Base-by-base conservation (phyloP, 495 filamentous ascomycete species). In the Penicillium canariense region DNA sequence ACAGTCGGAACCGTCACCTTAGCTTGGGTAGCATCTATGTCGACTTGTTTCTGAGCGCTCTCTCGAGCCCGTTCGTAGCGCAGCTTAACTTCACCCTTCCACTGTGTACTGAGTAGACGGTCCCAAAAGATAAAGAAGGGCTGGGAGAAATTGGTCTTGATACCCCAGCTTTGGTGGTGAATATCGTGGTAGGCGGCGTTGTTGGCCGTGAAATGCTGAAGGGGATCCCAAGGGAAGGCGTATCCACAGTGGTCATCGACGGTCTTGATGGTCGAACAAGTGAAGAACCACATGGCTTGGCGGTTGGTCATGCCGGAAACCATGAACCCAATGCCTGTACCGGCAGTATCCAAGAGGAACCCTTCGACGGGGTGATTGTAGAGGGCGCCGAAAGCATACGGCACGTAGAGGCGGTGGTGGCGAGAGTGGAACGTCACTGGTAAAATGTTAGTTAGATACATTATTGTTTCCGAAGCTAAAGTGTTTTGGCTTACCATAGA, bases 231-330 rank as follows among this genome's bases (percentile, higher is more conserved):
- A 5, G 94, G 94, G 46, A 98, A 83, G n/a, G 81, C 77, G 62
- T 97, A 98, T 54, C 94, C 94, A 71, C 91, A 96, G 71, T 98
- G 94, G 66, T 98, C 94, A 66, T 96, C 92, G 22, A 98, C 91
- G 0, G 91, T 96, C 77, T 98, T 98, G 78, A 96, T 84, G 43
- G 88, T 92, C 36, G 84, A 89, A 66, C 80, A 71, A 11, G 85
- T 87, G 71, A 94, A 96, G 76, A 96, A 96, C 63, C 80, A 81
- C 76, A 96, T 90, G 55, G 82, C 84, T 66, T 94, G 87, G 31
- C 92, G 84, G 42, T 81, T 81, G 28, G 81, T 87, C 83, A 98
- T 85, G 32, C 88, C 77, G 0, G 88, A 76, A 15, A 87, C 61
- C 59, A 94, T 82, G 73, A 92, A 96, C 10, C 82, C 90, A 31